Conservation (phyloP, 2,329 filamentous ascomycete genomes). For the Apiospora saccharicola region DNA sequence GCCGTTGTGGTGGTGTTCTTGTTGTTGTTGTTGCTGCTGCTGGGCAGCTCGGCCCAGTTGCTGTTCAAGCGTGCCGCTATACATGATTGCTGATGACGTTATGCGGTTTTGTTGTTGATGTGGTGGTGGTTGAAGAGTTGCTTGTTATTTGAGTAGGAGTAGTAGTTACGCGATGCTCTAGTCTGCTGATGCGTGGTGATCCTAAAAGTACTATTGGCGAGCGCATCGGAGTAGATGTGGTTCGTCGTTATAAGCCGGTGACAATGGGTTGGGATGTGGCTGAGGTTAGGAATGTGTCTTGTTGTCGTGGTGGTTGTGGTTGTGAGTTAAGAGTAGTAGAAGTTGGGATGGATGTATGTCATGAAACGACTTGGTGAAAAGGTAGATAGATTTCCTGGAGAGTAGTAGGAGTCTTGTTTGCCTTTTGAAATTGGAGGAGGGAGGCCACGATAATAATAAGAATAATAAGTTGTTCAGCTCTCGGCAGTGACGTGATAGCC, state of each 20-base stretch:
- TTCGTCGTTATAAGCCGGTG: constrained; percentile 2
- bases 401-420: not conserved
- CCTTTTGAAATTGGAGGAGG: not conserved
- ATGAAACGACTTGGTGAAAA: constrained; percentile 5
- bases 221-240: constrained; percentile 36
- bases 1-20: constrained; percentile 45
- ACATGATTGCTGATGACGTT: constrained; percentile 19
- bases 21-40: constrained; percentile 25
- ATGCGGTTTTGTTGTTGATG: constrained; percentile 10
- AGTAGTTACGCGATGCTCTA: constrained; percentile 10
- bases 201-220: constrained; percentile 33
- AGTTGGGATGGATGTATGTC: constrained; percentile 17
- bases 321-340: not conserved
- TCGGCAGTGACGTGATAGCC: constrained; percentile 17
- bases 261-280: constrained; percentile 9
- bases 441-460: constrained; percentile 6
- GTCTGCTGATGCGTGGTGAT: not conserved
- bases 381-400: not conserved
- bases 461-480: constrained; percentile 7
- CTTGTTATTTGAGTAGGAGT: constrained; percentile 24
- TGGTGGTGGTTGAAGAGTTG: constrained; percentile 1
- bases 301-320: constrained; percentile 1
- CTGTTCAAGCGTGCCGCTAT: constrained; percentile 19
- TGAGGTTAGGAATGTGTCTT: not conserved
- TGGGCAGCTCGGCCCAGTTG: constrained; percentile 25